phyloP scores from a whole-genome alignment of 1,284 basidiomycete genomes.

The Microbotryum lychnidis-dioicae region DNA sequence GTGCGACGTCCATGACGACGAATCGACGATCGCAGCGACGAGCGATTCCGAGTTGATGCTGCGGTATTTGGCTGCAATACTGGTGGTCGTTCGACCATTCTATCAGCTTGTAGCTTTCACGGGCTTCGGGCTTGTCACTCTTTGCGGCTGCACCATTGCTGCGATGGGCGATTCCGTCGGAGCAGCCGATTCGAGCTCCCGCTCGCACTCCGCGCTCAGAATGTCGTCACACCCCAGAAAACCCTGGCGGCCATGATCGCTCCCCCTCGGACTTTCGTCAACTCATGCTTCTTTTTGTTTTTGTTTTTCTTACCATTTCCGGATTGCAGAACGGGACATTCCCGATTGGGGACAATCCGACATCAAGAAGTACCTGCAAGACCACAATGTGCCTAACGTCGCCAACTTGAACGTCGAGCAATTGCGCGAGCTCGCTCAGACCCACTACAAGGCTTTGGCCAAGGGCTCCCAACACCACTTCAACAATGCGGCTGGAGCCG shows the following conservation, averaged over 20 bases:
- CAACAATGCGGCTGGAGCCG: conserved; percentile 45
- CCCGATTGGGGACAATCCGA: conserved; percentile 28
- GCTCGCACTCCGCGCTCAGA: background rate
- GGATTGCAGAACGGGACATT: conserved; percentile 2
- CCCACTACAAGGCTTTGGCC: conserved; percentile 41
- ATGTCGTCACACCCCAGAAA: conserved; percentile 3
- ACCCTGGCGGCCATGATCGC: background rate
- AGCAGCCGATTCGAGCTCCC: background rate
- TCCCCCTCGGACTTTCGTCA: background rate
- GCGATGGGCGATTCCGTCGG: background rate
- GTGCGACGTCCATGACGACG: no score
- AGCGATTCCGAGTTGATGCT: background rate
- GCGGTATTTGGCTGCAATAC: background rate
- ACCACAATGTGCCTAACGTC: conserved; percentile 58
- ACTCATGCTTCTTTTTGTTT: background rate
- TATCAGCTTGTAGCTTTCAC: background rate
- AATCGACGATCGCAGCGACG: no score
- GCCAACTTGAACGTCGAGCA: conserved; percentile 34
- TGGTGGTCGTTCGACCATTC: background rate
- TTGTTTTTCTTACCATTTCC: no score
- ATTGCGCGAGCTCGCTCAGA: conserved; percentile 33
- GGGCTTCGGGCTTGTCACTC: no score
- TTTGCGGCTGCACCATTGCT: no score
- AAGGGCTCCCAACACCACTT: conserved; percentile 58
- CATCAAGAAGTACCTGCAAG: conserved; percentile 37